Evolutionary conservation across 306 rosid species (phyloP).

Genomic region (Cajanus cajan): DNA sequence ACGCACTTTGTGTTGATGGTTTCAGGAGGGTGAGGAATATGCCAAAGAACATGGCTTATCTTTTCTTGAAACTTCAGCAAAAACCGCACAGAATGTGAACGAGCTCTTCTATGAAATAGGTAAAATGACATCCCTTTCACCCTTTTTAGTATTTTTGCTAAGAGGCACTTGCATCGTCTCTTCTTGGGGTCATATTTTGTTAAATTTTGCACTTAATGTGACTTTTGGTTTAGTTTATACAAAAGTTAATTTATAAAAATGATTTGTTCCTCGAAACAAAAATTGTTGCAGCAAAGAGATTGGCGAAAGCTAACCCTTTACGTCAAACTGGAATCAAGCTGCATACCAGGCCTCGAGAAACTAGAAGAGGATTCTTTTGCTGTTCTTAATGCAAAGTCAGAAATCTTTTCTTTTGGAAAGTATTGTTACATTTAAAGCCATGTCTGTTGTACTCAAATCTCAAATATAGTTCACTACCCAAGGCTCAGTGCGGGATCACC

Average conservation of each 20-base stretch:
- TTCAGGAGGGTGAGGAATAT: conserved; percentile 78
- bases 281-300: conserved; percentile 60
- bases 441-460: neutral
- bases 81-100: conserved; percentile 81
- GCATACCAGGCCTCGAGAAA: conserved; percentile 52
- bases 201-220: conserved; percentile 2
- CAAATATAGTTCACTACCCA: no score
- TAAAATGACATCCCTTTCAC: conserved; percentile 20
- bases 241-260: no score
- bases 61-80: conserved; percentile 85
- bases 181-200: no score
- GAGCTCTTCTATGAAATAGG: conserved; percentile 95
- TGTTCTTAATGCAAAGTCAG: conserved; percentile 40
- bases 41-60: conserved; percentile 73
- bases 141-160: neutral
- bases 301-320: conserved; percentile 72
- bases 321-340: conserved; percentile 66
- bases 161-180: neutral
- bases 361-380: conserved; percentile 58
- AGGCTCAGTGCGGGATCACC: neutral
- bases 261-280: no score
- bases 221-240: no score
- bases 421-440: neutral
- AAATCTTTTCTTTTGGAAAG: neutral
- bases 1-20: neutral